phyloP scores from a whole-genome alignment of 495 filamentous ascomycete species.

The Podospora bellae-mahoneyi region DNA sequence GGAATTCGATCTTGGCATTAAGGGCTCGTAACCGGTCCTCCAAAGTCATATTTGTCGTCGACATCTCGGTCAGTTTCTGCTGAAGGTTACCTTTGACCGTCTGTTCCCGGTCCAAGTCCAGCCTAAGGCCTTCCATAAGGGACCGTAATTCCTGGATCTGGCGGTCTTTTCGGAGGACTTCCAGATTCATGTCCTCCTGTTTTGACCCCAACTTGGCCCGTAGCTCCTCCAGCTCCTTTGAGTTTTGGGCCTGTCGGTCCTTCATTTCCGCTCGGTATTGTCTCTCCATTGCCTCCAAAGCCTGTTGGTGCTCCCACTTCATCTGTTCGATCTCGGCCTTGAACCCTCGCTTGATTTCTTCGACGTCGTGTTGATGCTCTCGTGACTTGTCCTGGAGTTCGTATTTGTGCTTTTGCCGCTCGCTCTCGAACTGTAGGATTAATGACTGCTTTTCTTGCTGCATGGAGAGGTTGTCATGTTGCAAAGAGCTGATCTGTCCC shows the following conservation, averaged over 20 bases:
- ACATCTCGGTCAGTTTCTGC: slow-evolving; percentile 60
- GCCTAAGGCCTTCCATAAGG: slow-evolving; percentile 51
- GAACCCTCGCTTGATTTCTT: slow-evolving; percentile 41
- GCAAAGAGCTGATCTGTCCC: slow-evolving; percentile 56
- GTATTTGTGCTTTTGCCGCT: slow-evolving; percentile 36
- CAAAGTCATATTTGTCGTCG: slow-evolving; percentile 59
- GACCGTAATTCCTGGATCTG: slow-evolving; percentile 55
- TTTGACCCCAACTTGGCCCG: slow-evolving; percentile 58
- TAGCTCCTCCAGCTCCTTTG: slow-evolving; percentile 64
- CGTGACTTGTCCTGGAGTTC: slow-evolving; percentile 40
- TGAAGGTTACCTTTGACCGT: slow-evolving; percentile 25
- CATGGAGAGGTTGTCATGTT: slow-evolving; percentile 53
- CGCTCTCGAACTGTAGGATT: slow-evolving; percentile 28
- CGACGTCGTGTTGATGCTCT: slow-evolving; percentile 32
- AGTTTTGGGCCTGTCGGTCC: slow-evolving; percentile 56
- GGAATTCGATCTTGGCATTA: slow-evolving; percentile 74
- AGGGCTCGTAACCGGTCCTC: slow-evolving; percentile 72
- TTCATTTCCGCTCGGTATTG: slow-evolving; percentile 45
- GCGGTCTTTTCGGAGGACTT: slow-evolving; percentile 59
- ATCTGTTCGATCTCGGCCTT: slow-evolving; percentile 30
- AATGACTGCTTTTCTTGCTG: slow-evolving; percentile 40
- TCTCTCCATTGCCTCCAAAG: slow-evolving; percentile 45
- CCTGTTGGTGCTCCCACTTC: slow-evolving; percentile 34
- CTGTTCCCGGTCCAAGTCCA: slow-evolving; percentile 58
- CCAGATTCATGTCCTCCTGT: slow-evolving; percentile 59